Conservation (phyloP, 2,329 filamentous ascomycete species). For the Ambrosiella xylebori region DNA sequence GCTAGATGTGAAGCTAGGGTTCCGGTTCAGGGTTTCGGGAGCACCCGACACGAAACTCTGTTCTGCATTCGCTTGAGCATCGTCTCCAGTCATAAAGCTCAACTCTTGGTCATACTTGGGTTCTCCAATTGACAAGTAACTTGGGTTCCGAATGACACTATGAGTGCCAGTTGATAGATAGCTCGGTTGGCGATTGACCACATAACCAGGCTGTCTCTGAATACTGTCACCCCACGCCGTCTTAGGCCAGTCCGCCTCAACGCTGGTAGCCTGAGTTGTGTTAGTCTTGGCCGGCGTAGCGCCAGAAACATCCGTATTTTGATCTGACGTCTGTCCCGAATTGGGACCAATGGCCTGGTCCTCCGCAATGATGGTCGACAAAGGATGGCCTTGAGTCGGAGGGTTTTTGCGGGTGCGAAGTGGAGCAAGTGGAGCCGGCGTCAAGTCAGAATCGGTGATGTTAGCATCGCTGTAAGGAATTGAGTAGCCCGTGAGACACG, state of each 20-base stretch:
- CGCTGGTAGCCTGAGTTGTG: conserved; percentile 33
- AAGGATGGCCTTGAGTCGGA: conserved; percentile 38
- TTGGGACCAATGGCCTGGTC: conserved; percentile 24
- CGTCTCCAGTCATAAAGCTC: conserved; percentile 1
- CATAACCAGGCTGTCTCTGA: conserved; percentile 8
- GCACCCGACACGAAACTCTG: background rate
- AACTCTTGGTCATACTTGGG: background rate
- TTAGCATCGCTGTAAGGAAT: conserved; percentile 4
- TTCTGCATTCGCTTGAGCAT: background rate
- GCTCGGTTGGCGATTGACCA: conserved; percentile 5
- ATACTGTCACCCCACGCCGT: conserved; percentile 2
- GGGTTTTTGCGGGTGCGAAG: conserved; percentile 22
- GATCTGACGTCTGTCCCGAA: conserved; percentile 32
- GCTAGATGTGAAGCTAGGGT: conserved; percentile 1
- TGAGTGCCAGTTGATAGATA: conserved; percentile 3
- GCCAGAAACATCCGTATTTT: conserved; percentile 20
- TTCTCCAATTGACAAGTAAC: conserved; percentile 5
- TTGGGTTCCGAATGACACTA: conserved; percentile 4
- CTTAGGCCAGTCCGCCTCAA: conserved; percentile 31
- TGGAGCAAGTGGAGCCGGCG: conserved; percentile 17
- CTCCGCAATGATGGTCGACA: conserved; percentile 41
- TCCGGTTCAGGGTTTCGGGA: background rate
- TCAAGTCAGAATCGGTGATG: conserved; percentile 13
- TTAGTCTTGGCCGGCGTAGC: conserved; percentile 27
- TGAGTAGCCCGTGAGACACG: background rate